A percentile compares a stretch with the other conserved stretches of the same genome.
These are phyloP conservation scores for Pseudogymnoascus destructans DNA, from an alignment of 2,329 filamentous ascomycete species.

Conservation along the genomic window DNA sequence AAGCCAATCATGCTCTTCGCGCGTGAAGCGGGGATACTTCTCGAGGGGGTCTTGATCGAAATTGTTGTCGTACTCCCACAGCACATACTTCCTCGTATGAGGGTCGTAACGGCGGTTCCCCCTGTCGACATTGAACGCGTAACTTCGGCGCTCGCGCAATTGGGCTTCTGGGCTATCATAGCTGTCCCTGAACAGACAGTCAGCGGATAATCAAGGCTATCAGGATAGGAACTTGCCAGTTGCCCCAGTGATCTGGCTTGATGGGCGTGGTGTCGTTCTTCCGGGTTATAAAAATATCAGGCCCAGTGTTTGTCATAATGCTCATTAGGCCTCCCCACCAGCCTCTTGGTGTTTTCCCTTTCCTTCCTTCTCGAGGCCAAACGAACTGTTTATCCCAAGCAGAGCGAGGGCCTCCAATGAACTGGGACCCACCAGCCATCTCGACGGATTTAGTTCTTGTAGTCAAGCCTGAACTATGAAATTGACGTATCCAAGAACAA, in stretches of 20 bases:
- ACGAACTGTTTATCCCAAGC: slow-evolving; percentile 9
- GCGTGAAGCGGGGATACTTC: slow-evolving; percentile 20
- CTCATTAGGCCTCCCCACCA: slow-evolving; percentile 20
- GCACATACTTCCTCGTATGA: slow-evolving; percentile 18
- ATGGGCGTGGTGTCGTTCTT: slow-evolving; percentile 16
- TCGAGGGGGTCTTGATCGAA: slow-evolving; percentile 4
- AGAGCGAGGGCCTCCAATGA: neutral
- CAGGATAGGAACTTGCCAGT: slow-evolving; percentile 18
- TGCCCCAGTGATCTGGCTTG: slow-evolving; percentile 21
- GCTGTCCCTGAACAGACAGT: slow-evolving; percentile 19
- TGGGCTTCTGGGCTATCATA: slow-evolving; percentile 17
- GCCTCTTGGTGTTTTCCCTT: slow-evolving; percentile 15
- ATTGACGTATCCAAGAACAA: neutral
- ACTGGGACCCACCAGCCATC: slow-evolving; percentile 22
- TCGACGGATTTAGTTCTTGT: slow-evolving; percentile 16
- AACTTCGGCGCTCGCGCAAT: neutral
- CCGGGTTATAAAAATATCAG: slow-evolving; percentile 29
- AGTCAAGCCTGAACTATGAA: neutral
- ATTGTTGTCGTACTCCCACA: slow-evolving; percentile 18
- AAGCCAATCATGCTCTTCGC: slow-evolving; percentile 16
- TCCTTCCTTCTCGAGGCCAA: slow-evolving; percentile 4
- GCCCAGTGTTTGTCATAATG: slow-evolving; percentile 28
- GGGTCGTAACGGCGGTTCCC: slow-evolving; percentile 22
- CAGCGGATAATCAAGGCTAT: neutral
- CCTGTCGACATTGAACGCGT: slow-evolving; percentile 13